Percentiles rank a stretch among this genome's conserved stretches.
phyloP scores from a whole-genome alignment of 805 yeast genomes.

The Aciculoconidium aculeatum region DNA sequence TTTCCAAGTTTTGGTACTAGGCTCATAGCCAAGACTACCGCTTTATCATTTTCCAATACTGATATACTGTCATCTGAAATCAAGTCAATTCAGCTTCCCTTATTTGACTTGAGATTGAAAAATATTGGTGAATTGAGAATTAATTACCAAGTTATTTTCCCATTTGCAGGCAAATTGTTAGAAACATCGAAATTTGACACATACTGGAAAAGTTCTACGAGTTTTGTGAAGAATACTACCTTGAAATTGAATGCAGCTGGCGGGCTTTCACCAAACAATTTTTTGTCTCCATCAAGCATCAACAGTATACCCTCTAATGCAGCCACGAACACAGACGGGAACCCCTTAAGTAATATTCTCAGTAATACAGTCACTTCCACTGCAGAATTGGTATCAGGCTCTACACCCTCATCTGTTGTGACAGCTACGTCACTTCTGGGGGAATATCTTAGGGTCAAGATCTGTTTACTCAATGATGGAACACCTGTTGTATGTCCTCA shows the following conservation, averaged over 20 bases:
- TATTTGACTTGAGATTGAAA: constrained; percentile 75
- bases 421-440: constrained; percentile 90
- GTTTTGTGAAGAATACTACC: constrained; percentile 35
- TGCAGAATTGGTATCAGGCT: constrained; percentile 14
- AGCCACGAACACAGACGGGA: constrained; percentile 7
- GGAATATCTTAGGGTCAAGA: constrained; percentile 61
- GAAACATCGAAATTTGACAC: constrained; percentile 93
- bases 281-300: constrained; percentile 30
- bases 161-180: constrained; percentile 77
- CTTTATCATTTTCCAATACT: constrained; percentile 48
- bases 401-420: constrained; percentile 55
- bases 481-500: constrained; percentile 78
- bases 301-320: constrained; percentile 13
- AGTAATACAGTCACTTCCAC: constrained; percentile 11
- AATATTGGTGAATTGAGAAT: constrained; percentile 77
- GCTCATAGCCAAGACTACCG: constrained; percentile 82
- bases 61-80: constrained; percentile 37
- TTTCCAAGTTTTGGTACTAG: constrained; percentile 95
- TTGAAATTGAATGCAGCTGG: constrained; percentile 31
- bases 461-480: constrained; percentile 74
- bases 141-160: constrained; percentile 76
- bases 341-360: constrained; percentile 3
- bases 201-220: constrained; percentile 87
- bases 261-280: constrained; percentile 37
- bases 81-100: constrained; percentile 51